These are phyloP conservation scores for Magnolia sinica DNA, from an alignment of 164 flowering plant genomes.

Conservation along the genomic window DNA sequence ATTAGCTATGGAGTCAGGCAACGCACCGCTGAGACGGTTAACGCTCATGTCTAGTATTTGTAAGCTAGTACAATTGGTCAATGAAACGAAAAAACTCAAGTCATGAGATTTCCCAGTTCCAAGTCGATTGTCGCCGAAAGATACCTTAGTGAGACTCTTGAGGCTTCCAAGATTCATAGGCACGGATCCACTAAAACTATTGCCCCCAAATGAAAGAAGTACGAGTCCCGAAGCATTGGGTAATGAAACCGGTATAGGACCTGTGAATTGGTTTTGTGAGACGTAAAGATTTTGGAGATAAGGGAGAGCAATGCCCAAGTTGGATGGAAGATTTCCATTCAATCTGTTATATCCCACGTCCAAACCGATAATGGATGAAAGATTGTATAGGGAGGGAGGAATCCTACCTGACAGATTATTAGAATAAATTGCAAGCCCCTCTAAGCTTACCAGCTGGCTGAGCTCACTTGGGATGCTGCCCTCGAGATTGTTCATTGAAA, in stretches of 20 bases:
- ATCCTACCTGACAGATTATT: conserved; percentile 3
- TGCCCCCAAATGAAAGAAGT: conserved; percentile 27
- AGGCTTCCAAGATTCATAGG: conserved; percentile 3
- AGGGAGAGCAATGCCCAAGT: conserved; percentile 28
- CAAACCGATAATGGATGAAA: neutral
- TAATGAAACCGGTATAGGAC: conserved; percentile 43
- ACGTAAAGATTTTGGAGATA: conserved; percentile 26
- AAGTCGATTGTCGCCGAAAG: neutral
- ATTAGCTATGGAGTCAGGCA: conserved; percentile 47
- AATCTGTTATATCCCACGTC: conserved; percentile 8
- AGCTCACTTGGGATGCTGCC: conserved; percentile 4
- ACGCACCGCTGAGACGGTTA: conserved; percentile 37
- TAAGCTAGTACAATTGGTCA: conserved; percentile 33
- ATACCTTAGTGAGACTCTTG: neutral
- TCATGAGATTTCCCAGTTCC: conserved; percentile 13
- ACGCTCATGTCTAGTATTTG: conserved; percentile 26
- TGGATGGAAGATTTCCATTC: conserved; percentile 19
- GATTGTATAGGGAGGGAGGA: neutral
- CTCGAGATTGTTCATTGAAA: neutral
- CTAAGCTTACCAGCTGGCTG: neutral
- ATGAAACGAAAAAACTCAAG: conserved; percentile 26
- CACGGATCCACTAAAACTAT: conserved; percentile 18
- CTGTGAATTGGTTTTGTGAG: conserved; percentile 36
- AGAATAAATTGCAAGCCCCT: neutral
- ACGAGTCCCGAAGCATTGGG: conserved; percentile 35